Percentiles rank a stretch among this genome's conserved stretches.
Evolutionary conservation across 305 asterid species (phyloP).

Genomic region (Withania somnifera): DNA sequence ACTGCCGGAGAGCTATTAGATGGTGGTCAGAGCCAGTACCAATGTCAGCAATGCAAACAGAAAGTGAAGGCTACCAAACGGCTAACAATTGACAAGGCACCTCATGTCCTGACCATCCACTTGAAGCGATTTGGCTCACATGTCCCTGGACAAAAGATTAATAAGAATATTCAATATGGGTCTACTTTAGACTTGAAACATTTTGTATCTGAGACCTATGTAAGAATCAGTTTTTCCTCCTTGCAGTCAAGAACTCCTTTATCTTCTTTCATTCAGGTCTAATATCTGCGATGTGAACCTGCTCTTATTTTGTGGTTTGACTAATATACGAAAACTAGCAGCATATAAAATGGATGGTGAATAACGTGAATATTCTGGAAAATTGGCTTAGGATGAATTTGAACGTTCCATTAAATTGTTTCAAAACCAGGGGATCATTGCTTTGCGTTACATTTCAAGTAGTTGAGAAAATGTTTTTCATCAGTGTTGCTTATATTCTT

Average conservation of each 20-base stretch:
- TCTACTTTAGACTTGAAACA: slow-evolving; percentile 79
- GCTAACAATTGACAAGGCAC: slow-evolving; percentile 73
- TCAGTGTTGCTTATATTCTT: background rate
- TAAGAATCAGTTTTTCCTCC: slow-evolving; percentile 31
- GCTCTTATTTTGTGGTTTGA: background rate
- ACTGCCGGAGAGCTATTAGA: slow-evolving; percentile 81
- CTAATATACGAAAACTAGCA: background rate
- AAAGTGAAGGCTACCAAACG: slow-evolving; percentile 92
- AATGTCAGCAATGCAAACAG: slow-evolving; percentile 92
- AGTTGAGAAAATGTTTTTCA: background rate
- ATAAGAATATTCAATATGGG: slow-evolving; percentile 49
- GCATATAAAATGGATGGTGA: background rate
- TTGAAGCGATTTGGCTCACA: slow-evolving; percentile 79
- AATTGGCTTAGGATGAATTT: background rate
- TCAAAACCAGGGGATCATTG: background rate
- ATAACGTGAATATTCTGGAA: background rate
- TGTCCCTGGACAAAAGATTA: slow-evolving; percentile 59
- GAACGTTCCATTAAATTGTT: background rate
- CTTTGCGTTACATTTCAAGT: background rate
- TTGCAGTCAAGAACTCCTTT: background rate
- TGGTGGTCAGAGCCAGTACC: slow-evolving; percentile 86
- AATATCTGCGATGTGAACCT: background rate
- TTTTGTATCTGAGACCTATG: slow-evolving; percentile 73
- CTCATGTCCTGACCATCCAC: slow-evolving; percentile 90
- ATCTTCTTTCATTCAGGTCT: background rate